Conservation (phyloP, 2,329 filamentous ascomycete genomes). For the Aspergillus quadrilineatus region DNA sequence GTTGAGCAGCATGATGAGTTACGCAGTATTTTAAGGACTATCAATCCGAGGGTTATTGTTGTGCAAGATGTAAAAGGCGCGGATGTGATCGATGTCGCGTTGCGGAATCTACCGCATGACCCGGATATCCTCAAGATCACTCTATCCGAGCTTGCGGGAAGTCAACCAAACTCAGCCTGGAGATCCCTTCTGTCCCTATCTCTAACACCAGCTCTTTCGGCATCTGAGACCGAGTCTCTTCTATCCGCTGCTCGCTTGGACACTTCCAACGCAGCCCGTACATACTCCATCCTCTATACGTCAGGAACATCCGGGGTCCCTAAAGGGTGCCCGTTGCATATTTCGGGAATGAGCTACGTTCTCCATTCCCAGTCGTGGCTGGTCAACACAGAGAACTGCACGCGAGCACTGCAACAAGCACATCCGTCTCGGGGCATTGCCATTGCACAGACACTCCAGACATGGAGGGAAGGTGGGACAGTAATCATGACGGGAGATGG, state of each 20-base stretch:
- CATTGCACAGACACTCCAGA: slow-evolving; percentile 4
- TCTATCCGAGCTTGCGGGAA: not conserved
- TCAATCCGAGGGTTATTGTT: not conserved
- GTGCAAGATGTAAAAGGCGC: not conserved
- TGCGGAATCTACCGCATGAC: not conserved
- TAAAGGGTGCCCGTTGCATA: not conserved
- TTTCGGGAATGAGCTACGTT: not conserved
- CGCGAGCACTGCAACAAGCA: not conserved
- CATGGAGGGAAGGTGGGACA: slow-evolving; percentile 1
- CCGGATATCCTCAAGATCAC: not conserved
- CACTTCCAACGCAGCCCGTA: not conserved
- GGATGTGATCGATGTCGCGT: not conserved
- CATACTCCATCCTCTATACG: slow-evolving; percentile 1
- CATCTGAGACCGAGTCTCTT: not conserved
- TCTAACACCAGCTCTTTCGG: not conserved
- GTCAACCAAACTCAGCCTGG: not conserved
- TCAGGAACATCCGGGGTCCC: not conserved
- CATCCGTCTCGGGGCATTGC: not conserved
- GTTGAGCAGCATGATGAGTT: not conserved
- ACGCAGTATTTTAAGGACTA: not conserved
- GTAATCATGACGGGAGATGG: not conserved
- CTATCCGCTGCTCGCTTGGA: not conserved
- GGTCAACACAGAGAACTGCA: not conserved
- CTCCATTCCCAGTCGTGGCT: slow-evolving; percentile 6
- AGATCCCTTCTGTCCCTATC: not conserved